These are phyloP conservation scores for Aspergillus diversus DNA, from an alignment of 495 filamentous ascomycete genomes.

Conservation along the genomic window DNA sequence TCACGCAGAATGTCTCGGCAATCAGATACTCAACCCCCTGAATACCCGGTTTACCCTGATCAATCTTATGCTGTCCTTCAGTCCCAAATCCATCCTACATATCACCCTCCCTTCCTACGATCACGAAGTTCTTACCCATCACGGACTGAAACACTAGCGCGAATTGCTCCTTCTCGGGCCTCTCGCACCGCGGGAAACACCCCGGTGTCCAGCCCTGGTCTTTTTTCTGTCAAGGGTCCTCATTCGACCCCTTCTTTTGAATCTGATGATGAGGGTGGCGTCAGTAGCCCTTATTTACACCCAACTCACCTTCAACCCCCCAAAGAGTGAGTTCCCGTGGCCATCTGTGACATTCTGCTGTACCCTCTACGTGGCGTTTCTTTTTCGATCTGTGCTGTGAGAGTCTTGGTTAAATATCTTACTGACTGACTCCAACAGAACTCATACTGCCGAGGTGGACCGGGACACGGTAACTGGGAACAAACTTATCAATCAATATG, in stretches of 20 bases:
- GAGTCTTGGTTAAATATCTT: neutral
- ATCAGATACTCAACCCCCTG: slow-evolving; percentile 31
- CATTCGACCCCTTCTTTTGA: slow-evolving; percentile 46
- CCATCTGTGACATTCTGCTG: neutral
- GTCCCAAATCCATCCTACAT: slow-evolving; percentile 52
- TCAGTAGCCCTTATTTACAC: slow-evolving; percentile 63
- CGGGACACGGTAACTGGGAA: slow-evolving; percentile 83
- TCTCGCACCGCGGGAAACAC: slow-evolving; percentile 64
- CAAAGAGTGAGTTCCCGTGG: slow-evolving; percentile 53
- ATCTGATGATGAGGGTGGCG: slow-evolving; percentile 49
- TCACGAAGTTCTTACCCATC: slow-evolving; percentile 47
- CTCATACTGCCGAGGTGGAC: slow-evolving; percentile 87
- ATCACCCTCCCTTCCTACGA: slow-evolving; percentile 43
- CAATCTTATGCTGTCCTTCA: slow-evolving; percentile 57
- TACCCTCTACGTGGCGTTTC: neutral
- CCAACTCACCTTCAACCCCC: slow-evolving; percentile 66
- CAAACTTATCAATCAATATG: slow-evolving; percentile 96
- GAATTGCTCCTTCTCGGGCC: slow-evolving; percentile 34
- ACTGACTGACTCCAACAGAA: slow-evolving; percentile 48
- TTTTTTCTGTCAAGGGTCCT: slow-evolving; percentile 60
- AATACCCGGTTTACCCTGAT: slow-evolving; percentile 57
- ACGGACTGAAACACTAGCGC: slow-evolving; percentile 38
- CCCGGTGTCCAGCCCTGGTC: slow-evolving; percentile 67
- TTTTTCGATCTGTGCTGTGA: too few relatives aligned
- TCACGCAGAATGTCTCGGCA: slow-evolving; percentile 37